Conservation (phyloP, 805 yeast species). For the Candida coquimbonensis region DNA sequence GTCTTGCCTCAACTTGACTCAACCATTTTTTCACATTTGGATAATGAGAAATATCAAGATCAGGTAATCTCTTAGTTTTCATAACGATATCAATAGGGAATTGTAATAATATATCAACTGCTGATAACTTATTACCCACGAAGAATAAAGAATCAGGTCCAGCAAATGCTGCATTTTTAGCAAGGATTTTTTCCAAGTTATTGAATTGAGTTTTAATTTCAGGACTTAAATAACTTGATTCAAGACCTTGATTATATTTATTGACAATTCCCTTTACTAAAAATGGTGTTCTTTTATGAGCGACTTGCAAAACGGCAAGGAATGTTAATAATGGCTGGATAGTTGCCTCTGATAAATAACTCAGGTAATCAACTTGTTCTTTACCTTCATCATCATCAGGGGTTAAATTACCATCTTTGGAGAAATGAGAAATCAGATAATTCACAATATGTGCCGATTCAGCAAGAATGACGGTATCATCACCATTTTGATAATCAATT, state of each 20-base stretch:
- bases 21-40: constrained; percentile 25
- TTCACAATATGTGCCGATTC: constrained; percentile 58
- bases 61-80: constrained; percentile 16
- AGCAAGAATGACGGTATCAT: constrained; percentile 30
- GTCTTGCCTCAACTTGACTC: constrained; percentile 17
- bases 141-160: constrained; percentile 25
- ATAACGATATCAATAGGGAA: constrained; percentile 28
- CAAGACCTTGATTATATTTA: constrained; percentile 37
- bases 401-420: constrained; percentile 30
- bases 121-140: constrained; percentile 45
- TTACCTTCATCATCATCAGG: constrained; percentile 34
- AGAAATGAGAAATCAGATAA: constrained; percentile 45
- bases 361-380: constrained; percentile 41
- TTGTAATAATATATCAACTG: constrained; percentile 48
- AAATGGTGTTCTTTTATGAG: constrained; percentile 36
- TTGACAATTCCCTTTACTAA: constrained; percentile 39
- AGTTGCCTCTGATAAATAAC: constrained; percentile 58
- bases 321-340: constrained; percentile 42
- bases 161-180: constrained; percentile 18
- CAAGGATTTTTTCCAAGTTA: constrained; percentile 34
- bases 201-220: constrained; percentile 36
- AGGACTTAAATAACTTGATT: constrained; percentile 36
- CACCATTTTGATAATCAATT: constrained; percentile 28
- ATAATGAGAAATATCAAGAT: constrained; percentile 14
- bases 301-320: constrained; percentile 31